Base-by-base conservation (phyloP, 345 rosid species). In the Eucalyptus pauciflora region DNA sequence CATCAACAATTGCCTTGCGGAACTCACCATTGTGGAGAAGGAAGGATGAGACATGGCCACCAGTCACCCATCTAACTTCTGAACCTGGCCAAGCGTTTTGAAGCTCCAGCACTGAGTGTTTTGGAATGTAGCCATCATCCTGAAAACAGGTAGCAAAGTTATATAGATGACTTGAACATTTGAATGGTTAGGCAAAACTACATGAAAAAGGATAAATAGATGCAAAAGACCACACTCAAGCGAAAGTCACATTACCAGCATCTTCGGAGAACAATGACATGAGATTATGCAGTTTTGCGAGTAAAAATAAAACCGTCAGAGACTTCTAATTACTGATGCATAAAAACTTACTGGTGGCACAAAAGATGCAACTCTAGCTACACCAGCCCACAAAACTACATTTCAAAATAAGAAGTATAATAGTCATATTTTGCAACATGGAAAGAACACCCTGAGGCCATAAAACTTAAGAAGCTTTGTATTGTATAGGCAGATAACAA, bases 81-180 rank as follows among this genome's bases (percentile, higher is more conserved):
- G 99, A 98, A 50, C 99, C 98, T 17, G 99, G 99, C 99, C 99
- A 97, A 25, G 99, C 99, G 92, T 98, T 98, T 87, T 98, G 96
- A 90, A 98, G 99, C 94, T 96, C 99, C 93, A 96, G 86, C 88
- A 96, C 99, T 2, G 99, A 98, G 93, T 97, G 97, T 86, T 95
- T 96, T 7, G 99, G 99, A 88, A 98, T 96, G 93, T 98, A 98
- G 45, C 98, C 99, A 88, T 98, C 99, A 91, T 98, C 99, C 99
- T 98, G 90, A 80, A 89, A 86, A 54, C 64, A 88, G 45, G n/a
- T 85, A 33, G 33, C 17, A n/a, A 48, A 33, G 64, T 29, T 41
- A 48, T 51, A n/a, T 29, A 51, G 31, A 87, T 87, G 31, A 20
- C 27, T 25, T 7, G 88, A 46, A 33, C 33, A 56, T 12, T 37